Percentiles rank a stretch among this genome's conserved stretches.
These are phyloP conservation scores for Candida freyschussii DNA, from an alignment of 1,139 yeast species.

Conservation along the genomic window DNA sequence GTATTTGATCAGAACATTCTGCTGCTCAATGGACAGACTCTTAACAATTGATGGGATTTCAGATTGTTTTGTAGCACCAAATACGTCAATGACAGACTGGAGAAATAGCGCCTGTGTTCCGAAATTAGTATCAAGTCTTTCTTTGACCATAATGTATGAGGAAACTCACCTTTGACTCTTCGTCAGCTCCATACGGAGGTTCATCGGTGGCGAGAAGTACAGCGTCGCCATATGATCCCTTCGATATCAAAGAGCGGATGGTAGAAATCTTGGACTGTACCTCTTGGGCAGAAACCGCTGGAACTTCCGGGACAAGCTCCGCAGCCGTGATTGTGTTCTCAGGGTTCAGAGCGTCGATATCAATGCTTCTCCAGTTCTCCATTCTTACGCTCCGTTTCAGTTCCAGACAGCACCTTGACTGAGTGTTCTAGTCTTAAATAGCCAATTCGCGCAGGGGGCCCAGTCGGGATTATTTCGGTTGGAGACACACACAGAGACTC, in stretches of 20 bases:
- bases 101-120: slow-evolving; percentile 32
- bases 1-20: slow-evolving; percentile 77
- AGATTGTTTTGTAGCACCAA: slow-evolving; percentile 67
- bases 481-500: too few relatives aligned
- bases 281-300: slow-evolving; percentile 44
- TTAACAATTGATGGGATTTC: slow-evolving; percentile 64
- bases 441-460: too few relatives aligned
- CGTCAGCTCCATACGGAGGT: slow-evolving; percentile 82
- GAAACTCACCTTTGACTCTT: slow-evolving; percentile 31
- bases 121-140: not conserved
- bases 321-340: slow-evolving; percentile 58
- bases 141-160: slow-evolving; percentile 6
- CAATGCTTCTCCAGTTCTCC: slow-evolving; percentile 69
- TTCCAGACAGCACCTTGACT: not conserved
- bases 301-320: slow-evolving; percentile 52
- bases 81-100: slow-evolving; percentile 66
- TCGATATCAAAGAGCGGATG: slow-evolving; percentile 58
- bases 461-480: too few relatives aligned
- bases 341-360: slow-evolving; percentile 85
- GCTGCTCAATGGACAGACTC: slow-evolving; percentile 56
- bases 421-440: too few relatives aligned
- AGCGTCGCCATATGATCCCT: slow-evolving; percentile 70
- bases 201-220: slow-evolving; percentile 55
- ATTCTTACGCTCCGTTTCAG: slow-evolving; percentile 15
- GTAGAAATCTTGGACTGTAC: slow-evolving; percentile 51